Evolutionary conservation across 202 grass and related monocot species (phyloP).

Genomic region (Schoenoplectus triqueter): DNA sequence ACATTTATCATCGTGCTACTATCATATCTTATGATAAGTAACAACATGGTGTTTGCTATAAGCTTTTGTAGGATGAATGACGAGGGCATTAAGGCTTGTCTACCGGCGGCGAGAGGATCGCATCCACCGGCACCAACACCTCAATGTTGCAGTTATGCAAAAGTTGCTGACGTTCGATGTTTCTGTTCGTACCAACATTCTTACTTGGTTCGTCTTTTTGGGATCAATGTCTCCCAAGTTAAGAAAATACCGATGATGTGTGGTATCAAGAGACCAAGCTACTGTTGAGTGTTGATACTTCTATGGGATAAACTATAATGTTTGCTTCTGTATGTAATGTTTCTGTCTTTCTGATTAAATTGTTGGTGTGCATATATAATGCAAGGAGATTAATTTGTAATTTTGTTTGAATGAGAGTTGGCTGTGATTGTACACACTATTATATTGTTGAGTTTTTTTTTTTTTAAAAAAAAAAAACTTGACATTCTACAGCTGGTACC

Average conservation of each 20-base stretch:
- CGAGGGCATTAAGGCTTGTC: not conserved
- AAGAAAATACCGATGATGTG: not conserved
- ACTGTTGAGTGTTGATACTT: not conserved
- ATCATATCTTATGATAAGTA: not conserved
- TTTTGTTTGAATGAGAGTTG: no score
- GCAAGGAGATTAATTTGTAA: no score
- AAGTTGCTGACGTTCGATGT: not conserved
- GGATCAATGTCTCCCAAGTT: not conserved
- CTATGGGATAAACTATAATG: not conserved
- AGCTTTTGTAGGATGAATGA: not conserved
- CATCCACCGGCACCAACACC: not conserved
- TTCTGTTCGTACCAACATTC: not conserved
- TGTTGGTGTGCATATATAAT: no score
- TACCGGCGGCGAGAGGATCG: not conserved
- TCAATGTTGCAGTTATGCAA: not conserved
- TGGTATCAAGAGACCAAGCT: not conserved
- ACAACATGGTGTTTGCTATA: not conserved
- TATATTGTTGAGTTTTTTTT: no score
- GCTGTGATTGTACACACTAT: no score
- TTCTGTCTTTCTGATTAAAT: no score
- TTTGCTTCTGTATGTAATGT: no score
- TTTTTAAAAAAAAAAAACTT: no score
- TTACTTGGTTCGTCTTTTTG: not conserved
- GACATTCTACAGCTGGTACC: no score
- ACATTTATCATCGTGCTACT: not conserved